A percentile compares a stretch with the other conserved stretches of the same genome.
phyloP scores from a whole-genome alignment of 1,139 yeast species.

The Kazachstania sp. region DNA sequence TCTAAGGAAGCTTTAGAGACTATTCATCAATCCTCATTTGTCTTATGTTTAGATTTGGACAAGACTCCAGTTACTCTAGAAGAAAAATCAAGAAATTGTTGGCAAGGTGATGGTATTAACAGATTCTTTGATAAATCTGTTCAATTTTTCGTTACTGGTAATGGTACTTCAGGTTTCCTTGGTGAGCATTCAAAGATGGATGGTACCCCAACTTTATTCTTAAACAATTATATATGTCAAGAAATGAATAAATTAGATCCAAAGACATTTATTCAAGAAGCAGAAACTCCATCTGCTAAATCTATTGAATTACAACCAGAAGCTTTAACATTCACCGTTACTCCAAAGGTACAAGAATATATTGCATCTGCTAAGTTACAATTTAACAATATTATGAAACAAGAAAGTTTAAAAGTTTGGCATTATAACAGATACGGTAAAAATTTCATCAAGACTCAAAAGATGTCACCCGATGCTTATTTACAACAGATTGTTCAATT shows the following conservation, averaged over 20 bases:
- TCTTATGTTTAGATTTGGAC: conserved; percentile 64
- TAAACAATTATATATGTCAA: conserved; percentile 68
- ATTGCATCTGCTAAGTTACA: conserved; percentile 50
- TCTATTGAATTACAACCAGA: conserved; percentile 1
- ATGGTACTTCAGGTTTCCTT: conserved; percentile 84
- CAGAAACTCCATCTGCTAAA: conserved; percentile 11
- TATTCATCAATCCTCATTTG: conserved; percentile 72
- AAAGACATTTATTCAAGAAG: conserved; percentile 32
- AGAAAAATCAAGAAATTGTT: conserved; percentile 76
- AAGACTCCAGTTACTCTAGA: conserved; percentile 68
- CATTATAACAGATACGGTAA: conserved; percentile 70
- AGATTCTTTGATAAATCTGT: conserved; percentile 89
- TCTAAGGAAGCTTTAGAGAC: conserved; percentile 55
- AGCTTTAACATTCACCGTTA: conserved; percentile 39
- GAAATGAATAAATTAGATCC: conserved; percentile 44
- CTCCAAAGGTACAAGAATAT: conserved; percentile 43
- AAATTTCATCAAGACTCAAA: conserved; percentile 56
- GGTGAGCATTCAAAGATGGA: conserved; percentile 99
- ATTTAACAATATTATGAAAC: conserved; percentile 43
- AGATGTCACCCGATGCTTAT: conserved; percentile 69
- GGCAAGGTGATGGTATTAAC: conserved; percentile 94
- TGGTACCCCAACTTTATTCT: conserved; percentile 88
- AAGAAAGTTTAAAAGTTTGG: conserved; percentile 57
- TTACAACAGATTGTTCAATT: conserved; percentile 70
- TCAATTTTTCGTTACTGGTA: conserved; percentile 72